Percentiles rank a stretch among this genome's conserved stretches.
Conservation (phyloP, 2,329 filamentous ascomycete species). For the Neofusicoccum ribis region DNA sequence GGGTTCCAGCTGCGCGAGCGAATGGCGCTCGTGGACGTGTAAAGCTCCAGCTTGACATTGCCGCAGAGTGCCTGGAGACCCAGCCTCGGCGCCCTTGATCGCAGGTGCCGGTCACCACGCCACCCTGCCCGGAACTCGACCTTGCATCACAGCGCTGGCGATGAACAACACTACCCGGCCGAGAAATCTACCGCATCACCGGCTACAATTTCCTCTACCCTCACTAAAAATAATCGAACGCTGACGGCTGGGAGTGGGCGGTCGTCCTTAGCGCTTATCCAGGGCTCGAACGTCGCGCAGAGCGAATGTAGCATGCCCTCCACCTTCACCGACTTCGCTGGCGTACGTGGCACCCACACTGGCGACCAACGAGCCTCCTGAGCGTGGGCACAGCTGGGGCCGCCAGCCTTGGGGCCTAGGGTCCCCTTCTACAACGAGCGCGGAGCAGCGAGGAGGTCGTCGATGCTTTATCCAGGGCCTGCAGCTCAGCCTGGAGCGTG, state of each 20-base stretch:
- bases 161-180: too few species aligned
- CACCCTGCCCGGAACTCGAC: too few species aligned
- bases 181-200: slow-evolving; percentile 28
- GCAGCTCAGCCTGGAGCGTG: slow-evolving; percentile 27
- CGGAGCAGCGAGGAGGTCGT: not conserved
- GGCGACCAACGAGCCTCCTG: slow-evolving; percentile 33
- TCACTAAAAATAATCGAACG: slow-evolving; percentile 21
- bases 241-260: slow-evolving; percentile 32
- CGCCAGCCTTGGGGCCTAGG: too few species aligned
- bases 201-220: slow-evolving; percentile 36
- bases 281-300: slow-evolving; percentile 32
- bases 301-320: slow-evolving; percentile 32
- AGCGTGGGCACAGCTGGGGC: too few species aligned
- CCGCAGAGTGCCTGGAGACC: too few species aligned
- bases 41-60: slow-evolving; percentile 34
- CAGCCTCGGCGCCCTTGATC: too few species aligned
- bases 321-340: slow-evolving; percentile 33
- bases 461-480: slow-evolving; percentile 22
- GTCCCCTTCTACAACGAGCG: slow-evolving; percentile 20
- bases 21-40: slow-evolving; percentile 34
- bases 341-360: slow-evolving; percentile 32
- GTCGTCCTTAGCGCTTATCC: slow-evolving; percentile 33
- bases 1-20: too few species aligned
- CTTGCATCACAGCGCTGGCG: too few species aligned
- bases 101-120: too few species aligned